Conservation (phyloP, 2,329 filamentous ascomycete species). For the Dothistroma septosporum region DNA sequence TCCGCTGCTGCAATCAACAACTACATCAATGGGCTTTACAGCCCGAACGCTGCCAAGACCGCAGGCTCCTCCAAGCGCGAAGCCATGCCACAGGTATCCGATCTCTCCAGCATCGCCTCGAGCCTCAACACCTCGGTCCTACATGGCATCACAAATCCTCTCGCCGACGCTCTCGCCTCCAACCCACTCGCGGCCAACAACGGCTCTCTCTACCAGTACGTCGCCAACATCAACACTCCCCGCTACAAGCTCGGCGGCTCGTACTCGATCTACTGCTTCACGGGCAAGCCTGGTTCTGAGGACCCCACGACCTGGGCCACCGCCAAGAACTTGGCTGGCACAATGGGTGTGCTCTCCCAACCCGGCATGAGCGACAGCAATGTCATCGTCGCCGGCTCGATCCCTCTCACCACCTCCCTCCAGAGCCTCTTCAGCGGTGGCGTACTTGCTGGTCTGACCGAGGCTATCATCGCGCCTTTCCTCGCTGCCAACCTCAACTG, state of each 20-base stretch:
- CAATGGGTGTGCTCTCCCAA: conserved; percentile 45
- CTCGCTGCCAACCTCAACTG: conserved; percentile 35
- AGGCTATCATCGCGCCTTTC: conserved; percentile 30
- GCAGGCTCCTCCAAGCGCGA: conserved; percentile 30
- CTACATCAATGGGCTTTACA: conserved; percentile 55
- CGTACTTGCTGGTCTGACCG: conserved; percentile 30
- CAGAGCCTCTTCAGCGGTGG: conserved; percentile 31
- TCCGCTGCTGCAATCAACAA: conserved; percentile 42
- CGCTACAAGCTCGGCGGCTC: conserved; percentile 59
- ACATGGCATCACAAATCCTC: conserved; percentile 5
- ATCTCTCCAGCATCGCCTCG: background rate
- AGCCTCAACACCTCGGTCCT: background rate
- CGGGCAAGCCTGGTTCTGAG: conserved; percentile 48
- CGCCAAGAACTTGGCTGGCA: conserved; percentile 56
- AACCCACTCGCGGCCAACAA: conserved; percentile 32
- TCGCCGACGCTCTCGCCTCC: conserved; percentile 6
- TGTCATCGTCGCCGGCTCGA: conserved; percentile 37
- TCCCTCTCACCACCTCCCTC: conserved; percentile 45
- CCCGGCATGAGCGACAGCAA: conserved; percentile 22
- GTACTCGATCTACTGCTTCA: conserved; percentile 64
- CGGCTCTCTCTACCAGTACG: conserved; percentile 60
- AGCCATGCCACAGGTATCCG: conserved; percentile 6
- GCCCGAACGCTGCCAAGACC: conserved; percentile 36
- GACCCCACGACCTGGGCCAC: conserved; percentile 49
- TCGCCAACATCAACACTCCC: conserved; percentile 60